Evolutionary conservation across 1,284 basidiomycete genomes (phyloP), one percentile per base, ranked within the genome.

Genomic region (Ustilago hordei): DNA sequence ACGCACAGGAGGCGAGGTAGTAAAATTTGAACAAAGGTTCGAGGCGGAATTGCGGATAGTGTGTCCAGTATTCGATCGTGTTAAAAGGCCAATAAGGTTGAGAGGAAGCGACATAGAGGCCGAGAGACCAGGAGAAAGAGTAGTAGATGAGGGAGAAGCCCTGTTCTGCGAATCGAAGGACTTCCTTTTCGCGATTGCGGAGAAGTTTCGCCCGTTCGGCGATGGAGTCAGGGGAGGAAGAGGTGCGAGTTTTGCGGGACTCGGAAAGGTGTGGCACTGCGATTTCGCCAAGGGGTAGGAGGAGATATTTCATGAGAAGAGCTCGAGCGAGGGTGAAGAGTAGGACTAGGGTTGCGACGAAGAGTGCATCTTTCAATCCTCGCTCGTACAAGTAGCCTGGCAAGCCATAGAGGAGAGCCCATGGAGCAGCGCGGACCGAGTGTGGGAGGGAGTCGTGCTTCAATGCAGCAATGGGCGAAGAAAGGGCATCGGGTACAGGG

Each of bases 81-180:
- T 92, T 88, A 66, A 93, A 87, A 23, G 92, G 87, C 65, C 87
- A 88, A 9, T 91, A 93, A 2, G 93, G 92, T 47, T 95, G 88
- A 73, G 91, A 90, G 69, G 87, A 87, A 79, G 95, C 91, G 63
- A 98, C 89, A 86, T 93, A 93, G 79, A 94, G 77, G n/a, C 95
- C 95, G 81, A 91, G 90, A 28, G 86, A 86, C 90, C 92, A 95
- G 76, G 91, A 92, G 8, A 90, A 79, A 41, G 90, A 87, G 85
- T 93, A 95, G 87, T 96, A 98, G 53, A 93, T 86, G 57, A 92
- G 89, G 50, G 91, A 91, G 93, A 95, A 99, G 59, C 93, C 93
- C 87, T 99, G 96, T 87, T 98, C 96, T 4, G 94, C 93, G 84
- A 98, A 98, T 70, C 96, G 89, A 55, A 93, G 86, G 50, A 94